Percentiles rank a stretch among this genome's conserved stretches.
These are phyloP conservation scores for Monosporascus sp. DNA, from an alignment of 2,329 filamentous ascomycete genomes.

Conservation along the genomic window DNA sequence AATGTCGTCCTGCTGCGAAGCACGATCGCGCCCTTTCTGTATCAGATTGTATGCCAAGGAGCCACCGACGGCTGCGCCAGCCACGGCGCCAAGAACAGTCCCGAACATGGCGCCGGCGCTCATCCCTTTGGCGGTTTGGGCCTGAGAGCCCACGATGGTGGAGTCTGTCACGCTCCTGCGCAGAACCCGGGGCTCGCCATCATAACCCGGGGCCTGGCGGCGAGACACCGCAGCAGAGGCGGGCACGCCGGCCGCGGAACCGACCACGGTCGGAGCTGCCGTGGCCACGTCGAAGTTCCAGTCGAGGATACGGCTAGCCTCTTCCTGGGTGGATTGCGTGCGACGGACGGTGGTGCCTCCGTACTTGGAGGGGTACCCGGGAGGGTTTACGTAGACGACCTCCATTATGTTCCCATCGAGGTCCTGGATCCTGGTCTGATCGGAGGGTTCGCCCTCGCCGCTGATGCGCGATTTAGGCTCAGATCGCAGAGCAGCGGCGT, in stretches of 20 bases:
- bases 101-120: slow-evolving; percentile 64
- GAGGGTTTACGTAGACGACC: slow-evolving; percentile 54
- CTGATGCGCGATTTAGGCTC: slow-evolving; percentile 14
- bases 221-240: slow-evolving; percentile 8
- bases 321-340: slow-evolving; percentile 31
- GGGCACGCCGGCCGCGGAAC: slow-evolving; percentile 12
- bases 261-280: slow-evolving; percentile 18
- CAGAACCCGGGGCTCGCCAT: slow-evolving; percentile 20
- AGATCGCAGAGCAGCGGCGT: slow-evolving; percentile 56
- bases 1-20: slow-evolving; percentile 35
- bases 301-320: slow-evolving; percentile 40
- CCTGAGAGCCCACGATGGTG: slow-evolving; percentile 19
- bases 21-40: slow-evolving; percentile 46
- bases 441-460: not conserved
- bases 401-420: slow-evolving; percentile 82
- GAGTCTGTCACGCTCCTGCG: slow-evolving; percentile 32
- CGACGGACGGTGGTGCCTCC: slow-evolving; percentile 28
- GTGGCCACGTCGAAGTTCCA: slow-evolving; percentile 44
- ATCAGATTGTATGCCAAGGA: slow-evolving; percentile 66
- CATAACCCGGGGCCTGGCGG: slow-evolving; percentile 3
- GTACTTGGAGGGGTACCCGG: slow-evolving; percentile 31
- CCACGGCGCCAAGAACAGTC: slow-evolving; percentile 66
- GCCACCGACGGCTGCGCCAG: slow-evolving; percentile 63
- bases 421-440: slow-evolving; percentile 58
- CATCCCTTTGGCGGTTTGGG: slow-evolving; percentile 35